phyloP scores from a whole-genome alignment of 2,329 filamentous ascomycete genomes.

The Apiospora sp. region DNA sequence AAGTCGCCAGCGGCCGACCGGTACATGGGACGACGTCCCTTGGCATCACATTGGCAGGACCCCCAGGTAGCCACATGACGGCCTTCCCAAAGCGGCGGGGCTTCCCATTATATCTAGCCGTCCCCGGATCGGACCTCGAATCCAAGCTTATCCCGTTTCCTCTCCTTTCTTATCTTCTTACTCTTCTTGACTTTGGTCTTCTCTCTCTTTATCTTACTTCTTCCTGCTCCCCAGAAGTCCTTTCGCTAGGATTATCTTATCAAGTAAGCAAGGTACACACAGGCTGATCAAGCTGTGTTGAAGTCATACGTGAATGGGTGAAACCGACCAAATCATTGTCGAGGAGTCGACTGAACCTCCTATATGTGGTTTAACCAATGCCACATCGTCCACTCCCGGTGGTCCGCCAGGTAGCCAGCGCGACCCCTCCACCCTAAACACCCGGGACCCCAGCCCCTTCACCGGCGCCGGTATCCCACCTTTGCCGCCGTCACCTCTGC shows the following conservation, averaged over 20 bases:
- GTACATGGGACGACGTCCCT: constrained; percentile 13
- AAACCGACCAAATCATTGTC: constrained; percentile 41
- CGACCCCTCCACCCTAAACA: constrained; percentile 22
- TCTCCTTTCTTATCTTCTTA: neutral
- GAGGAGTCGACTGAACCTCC: constrained; percentile 46
- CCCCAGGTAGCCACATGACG: neutral
- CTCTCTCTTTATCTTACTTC: constrained; percentile 26
- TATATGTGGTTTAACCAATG: constrained; percentile 40
- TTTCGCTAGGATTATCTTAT: constrained; percentile 22
- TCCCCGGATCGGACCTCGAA: constrained; percentile 1
- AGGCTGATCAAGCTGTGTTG: constrained; percentile 28
- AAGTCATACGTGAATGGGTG: constrained; percentile 43
- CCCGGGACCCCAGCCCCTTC: neutral
- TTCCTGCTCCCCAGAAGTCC: constrained; percentile 4
- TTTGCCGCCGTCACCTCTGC: neutral
- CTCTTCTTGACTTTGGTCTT: constrained; percentile 29
- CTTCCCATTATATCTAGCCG: constrained; percentile 15
- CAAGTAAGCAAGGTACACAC: neutral
- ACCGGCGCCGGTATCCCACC: neutral
- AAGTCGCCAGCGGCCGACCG: neutral
- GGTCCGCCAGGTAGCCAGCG: constrained; percentile 30
- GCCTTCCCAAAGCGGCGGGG: neutral
- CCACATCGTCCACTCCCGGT: constrained; percentile 33
- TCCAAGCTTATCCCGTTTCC: neutral
- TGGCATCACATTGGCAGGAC: constrained; percentile 12